These are phyloP conservation scores for Skeletonema menzelii DNA, from an alignment of 108 stramenopile genomes.

Conservation along the genomic window DNA sequence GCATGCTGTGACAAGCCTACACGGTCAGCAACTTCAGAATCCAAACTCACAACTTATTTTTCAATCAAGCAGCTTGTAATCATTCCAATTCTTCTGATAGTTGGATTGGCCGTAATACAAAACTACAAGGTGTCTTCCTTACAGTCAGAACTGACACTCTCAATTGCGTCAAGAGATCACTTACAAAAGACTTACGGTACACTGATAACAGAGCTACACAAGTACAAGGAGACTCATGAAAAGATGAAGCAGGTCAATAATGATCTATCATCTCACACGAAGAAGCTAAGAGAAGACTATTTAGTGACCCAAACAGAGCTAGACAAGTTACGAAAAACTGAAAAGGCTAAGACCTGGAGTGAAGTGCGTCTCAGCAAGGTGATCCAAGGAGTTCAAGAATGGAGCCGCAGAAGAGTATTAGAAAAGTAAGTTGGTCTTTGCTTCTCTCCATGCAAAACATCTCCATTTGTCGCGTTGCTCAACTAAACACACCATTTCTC, in stretches of 20 bases:
- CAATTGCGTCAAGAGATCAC: not conserved
- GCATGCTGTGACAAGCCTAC: not conserved
- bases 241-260: conserved; percentile 18
- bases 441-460: not conserved
- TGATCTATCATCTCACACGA: conserved; percentile 6
- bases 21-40: not conserved
- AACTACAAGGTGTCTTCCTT: not conserved
- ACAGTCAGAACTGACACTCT: not conserved
- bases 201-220: not conserved
- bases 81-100: not conserved
- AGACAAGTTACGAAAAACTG: not conserved
- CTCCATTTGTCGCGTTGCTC: not conserved
- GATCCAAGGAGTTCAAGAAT: conserved; percentile 6
- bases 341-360: not conserved
- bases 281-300: not conserved
- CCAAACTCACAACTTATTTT: not conserved
- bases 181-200: not conserved
- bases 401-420: conserved; percentile 7
- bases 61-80: not conserved
- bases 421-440: conserved; percentile 15
- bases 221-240: conserved; percentile 13
- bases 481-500: not conserved
- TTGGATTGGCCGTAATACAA: not conserved
- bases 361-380: conserved; percentile 6
- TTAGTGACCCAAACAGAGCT: conserved; percentile 4